phyloP scores from a whole-genome alignment of 768 basidiomycete species.

The Lentinula sp. region DNA sequence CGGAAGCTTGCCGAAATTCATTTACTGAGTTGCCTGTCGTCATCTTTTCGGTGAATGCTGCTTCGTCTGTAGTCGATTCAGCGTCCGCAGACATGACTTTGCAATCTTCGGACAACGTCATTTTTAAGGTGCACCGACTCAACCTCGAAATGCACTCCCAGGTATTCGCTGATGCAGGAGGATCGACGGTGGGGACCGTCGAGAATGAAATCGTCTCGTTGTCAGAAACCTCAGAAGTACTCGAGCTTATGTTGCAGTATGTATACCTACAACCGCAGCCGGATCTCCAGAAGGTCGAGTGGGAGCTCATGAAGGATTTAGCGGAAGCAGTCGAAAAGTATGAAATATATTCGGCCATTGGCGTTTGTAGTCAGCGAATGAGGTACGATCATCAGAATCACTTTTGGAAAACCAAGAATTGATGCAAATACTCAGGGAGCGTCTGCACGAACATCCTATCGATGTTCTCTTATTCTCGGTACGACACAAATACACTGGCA shows the following conservation, averaged over 20 bases:
- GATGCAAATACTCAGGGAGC: slow-evolving; percentile 1
- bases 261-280: slow-evolving; percentile 16
- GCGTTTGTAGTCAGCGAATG: slow-evolving; percentile 10
- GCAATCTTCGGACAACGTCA: slow-evolving; percentile 9
- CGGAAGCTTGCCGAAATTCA: neutral
- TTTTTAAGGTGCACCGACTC: slow-evolving; percentile 12
- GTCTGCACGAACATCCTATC: slow-evolving; percentile 2
- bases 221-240: slow-evolving; percentile 12
- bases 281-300: slow-evolving; percentile 10
- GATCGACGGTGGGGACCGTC: slow-evolving; percentile 1
- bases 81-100: slow-evolving; percentile 10
- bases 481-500: slow-evolving; percentile 9
- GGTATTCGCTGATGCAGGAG: slow-evolving; percentile 10
- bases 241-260: slow-evolving; percentile 17
- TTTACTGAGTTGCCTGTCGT: neutral
- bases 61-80: slow-evolving; percentile 6
- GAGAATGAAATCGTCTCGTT: slow-evolving; percentile 10
- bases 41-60: neutral
- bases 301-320: slow-evolving; percentile 8
- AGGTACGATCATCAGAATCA: slow-evolving; percentile 3
- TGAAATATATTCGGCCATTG: slow-evolving; percentile 11
- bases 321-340: slow-evolving; percentile 21
- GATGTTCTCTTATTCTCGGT: slow-evolving; percentile 10
- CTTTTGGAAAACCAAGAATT: neutral
- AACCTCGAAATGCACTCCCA: slow-evolving; percentile 13